Evolutionary conservation across 306 rosid genomes (phyloP), one percentile per base, ranked within the genome.

Genomic region (Hippophae gyantsensis): DNA sequence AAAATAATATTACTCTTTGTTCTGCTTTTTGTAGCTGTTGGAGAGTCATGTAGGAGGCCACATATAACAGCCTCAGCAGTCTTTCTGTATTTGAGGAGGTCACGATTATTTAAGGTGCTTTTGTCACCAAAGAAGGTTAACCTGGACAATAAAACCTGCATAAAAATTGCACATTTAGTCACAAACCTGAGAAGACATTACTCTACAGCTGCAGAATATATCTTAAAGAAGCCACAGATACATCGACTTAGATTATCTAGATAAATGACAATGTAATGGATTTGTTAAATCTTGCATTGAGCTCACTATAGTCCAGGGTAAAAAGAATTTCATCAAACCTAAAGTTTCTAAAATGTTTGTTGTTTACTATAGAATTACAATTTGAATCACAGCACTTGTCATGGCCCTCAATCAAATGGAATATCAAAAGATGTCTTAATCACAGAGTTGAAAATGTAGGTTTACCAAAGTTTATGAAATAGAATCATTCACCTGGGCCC

Each of bases 41-140:
- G 97, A 66, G 99, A 92, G 56, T 74, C 66, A 42, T 95, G 95
- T 56, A 92, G 86, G 64, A 88, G 85, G 63, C 88, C 86, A 50
- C 99, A 92, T 69, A 88, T 85, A 62, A 92, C 97, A 82, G 97
- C 97, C 76, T 78, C 97, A 38, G 97, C 97, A 49, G 99, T 71
- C 72, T 75, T 68, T 75, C 70, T 72, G 75, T 92, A 88, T 62
- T 44, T 77, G 52, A 54, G 77, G 51, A 92, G 81, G 56, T 78
- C 88, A 43, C 79, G 72, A 57, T 60, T 69, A 60, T 49, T 70
- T 44, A 86, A 76, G 57, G 54, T 13, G 44, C 53, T 86, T 57
- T 86, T 80, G 44, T 74, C 67, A 54, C 78, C 88, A 56, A 92
- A 82, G 76, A 92, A 86, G 85, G 71, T 84, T 76, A 92, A 58